Percentiles rank a stretch among this genome's conserved stretches.
phyloP scores from a whole-genome alignment of 768 basidiomycete species.

The Macrolepiota albuminosa region DNA sequence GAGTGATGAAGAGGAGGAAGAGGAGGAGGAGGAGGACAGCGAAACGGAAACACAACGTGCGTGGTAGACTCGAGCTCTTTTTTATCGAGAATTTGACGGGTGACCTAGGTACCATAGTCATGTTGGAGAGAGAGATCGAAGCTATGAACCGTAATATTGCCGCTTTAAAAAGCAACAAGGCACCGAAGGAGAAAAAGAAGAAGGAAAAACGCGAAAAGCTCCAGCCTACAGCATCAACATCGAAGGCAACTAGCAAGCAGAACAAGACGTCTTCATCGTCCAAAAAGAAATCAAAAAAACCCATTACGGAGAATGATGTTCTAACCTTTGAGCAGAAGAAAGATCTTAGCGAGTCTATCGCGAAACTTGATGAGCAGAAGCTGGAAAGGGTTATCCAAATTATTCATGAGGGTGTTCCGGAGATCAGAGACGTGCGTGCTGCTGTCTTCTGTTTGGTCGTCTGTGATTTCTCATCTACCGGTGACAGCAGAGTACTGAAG shows the following conservation, averaged over 20 bases:
- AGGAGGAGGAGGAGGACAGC: slow-evolving; percentile 61
- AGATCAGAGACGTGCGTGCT: slow-evolving; percentile 81
- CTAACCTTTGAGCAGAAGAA: slow-evolving; percentile 97
- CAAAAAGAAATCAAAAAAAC: slow-evolving; percentile 67
- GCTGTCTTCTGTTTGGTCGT: slow-evolving; percentile 3
- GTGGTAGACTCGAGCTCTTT: slow-evolving; percentile 25
- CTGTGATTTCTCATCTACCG: slow-evolving; percentile 9
- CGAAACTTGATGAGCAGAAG: slow-evolving; percentile 74
- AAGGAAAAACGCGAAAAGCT: slow-evolving; percentile 57
- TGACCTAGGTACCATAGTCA: slow-evolving; percentile 58
- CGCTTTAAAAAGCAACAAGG: slow-evolving; percentile 50
- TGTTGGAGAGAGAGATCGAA: slow-evolving; percentile 81
- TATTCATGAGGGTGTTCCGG: slow-evolving; percentile 91
- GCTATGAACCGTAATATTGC: slow-evolving; percentile 68
- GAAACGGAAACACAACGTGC: slow-evolving; percentile 69
- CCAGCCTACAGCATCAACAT: slow-evolving; percentile 52
- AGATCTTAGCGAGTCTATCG: slow-evolving; percentile 93
- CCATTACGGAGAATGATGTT: slow-evolving; percentile 69
- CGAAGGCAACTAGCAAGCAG: slow-evolving; percentile 52
- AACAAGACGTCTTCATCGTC: slow-evolving; percentile 33
- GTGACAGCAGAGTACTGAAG: slow-evolving; percentile 75
- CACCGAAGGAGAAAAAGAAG: slow-evolving; percentile 64
- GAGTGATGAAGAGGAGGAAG: slow-evolving; percentile 63
- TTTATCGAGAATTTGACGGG: slow-evolving; percentile 16
- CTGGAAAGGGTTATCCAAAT: slow-evolving; percentile 91